These are phyloP conservation scores for Durio zibethinus DNA, from an alignment of 345 rosid species.

Conservation along the genomic window DNA sequence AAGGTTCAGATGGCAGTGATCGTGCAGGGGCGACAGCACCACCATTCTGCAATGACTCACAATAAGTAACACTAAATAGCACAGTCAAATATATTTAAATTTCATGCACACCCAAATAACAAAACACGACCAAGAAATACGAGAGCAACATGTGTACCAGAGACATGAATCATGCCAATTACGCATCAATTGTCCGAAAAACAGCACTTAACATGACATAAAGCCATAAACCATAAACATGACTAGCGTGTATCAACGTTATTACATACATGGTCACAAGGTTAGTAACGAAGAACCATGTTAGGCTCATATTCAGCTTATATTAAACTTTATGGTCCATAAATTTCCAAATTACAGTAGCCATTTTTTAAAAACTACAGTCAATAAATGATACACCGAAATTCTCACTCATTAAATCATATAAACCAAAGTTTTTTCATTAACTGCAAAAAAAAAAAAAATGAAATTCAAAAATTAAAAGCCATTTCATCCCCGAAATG, in stretches of 20 bases:
- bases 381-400: no score
- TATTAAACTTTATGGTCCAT: background rate
- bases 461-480: background rate
- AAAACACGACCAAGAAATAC: background rate
- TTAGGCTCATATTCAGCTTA: background rate
- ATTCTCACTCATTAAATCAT: no score
- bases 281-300: background rate
- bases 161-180: background rate
- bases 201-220: slow-evolving; percentile 9
- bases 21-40: slow-evolving; percentile 43
- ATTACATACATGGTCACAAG: background rate
- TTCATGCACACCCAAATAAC: background rate
- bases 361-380: background rate
- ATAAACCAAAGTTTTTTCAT: no score
- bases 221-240: background rate
- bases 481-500: background rate
- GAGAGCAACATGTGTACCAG: background rate
- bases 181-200: background rate
- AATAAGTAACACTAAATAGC: background rate
- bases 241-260: background rate
- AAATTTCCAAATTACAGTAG: background rate
- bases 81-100: background rate
- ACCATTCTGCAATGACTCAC: slow-evolving; percentile 52
- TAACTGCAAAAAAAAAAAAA: background rate
- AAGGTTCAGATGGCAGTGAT: slow-evolving; percentile 49